Conservation (phyloP, 2,329 filamentous ascomycete species). For the Monosporascus cannonballus region DNA sequence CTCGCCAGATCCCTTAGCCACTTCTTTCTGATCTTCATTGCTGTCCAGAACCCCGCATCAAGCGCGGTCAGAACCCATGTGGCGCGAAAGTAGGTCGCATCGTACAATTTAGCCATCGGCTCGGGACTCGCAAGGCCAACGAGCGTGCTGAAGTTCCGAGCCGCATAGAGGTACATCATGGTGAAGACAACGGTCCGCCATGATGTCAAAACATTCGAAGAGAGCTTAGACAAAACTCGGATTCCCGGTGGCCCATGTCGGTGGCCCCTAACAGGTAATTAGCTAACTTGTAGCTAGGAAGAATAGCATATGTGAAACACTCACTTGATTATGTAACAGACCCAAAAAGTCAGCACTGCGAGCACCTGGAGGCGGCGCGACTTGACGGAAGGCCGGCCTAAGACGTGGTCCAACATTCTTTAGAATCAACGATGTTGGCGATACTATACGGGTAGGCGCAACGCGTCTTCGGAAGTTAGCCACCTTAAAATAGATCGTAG, state of each 20-base stretch:
- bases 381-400: slow-evolving; percentile 84
- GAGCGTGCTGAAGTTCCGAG: slow-evolving; percentile 89
- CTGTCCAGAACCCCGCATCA: slow-evolving; percentile 97
- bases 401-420: slow-evolving; percentile 74
- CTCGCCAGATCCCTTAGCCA: slow-evolving; percentile 79
- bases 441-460: not conserved
- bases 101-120: slow-evolving; percentile 90
- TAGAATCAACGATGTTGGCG: not conserved
- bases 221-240: slow-evolving; percentile 62
- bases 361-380: slow-evolving; percentile 91
- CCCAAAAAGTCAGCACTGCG: slow-evolving; percentile 88
- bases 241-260: slow-evolving; percentile 80
- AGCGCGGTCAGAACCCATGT: slow-evolving; percentile 95
- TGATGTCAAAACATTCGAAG: slow-evolving; percentile 67
- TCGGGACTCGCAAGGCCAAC: slow-evolving; percentile 88
- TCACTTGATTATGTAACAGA: slow-evolving; percentile 71
- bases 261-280: slow-evolving; percentile 56
- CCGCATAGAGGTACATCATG: slow-evolving; percentile 84
- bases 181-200: slow-evolving; percentile 89
- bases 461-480: not conserved
- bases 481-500: no score
- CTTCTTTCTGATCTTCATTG: slow-evolving; percentile 79
- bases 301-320: slow-evolving; percentile 12
- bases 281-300: slow-evolving; percentile 5
- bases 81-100: slow-evolving; percentile 84